These are phyloP conservation scores for Alternaria novae-zelandiae DNA, from an alignment of 2,329 filamentous ascomycete genomes.

Conservation along the genomic window DNA sequence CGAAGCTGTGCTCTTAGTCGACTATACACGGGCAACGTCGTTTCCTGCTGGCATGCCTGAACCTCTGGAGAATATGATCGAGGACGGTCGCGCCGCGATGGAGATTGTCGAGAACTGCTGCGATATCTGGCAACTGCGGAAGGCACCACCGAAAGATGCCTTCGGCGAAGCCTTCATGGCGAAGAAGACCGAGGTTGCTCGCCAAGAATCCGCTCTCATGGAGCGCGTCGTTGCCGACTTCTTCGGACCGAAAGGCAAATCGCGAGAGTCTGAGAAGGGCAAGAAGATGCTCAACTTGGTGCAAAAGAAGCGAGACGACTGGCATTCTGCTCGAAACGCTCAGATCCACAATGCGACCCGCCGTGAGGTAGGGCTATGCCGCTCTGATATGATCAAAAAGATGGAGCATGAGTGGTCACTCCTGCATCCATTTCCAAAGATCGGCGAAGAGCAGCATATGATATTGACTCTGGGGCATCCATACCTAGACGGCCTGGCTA, in stretches of 20 bases:
- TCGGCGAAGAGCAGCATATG: constrained; percentile 10
- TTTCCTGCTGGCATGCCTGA: neutral
- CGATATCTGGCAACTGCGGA: constrained; percentile 25
- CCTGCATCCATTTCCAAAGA: neutral
- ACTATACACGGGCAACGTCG: constrained; percentile 12
- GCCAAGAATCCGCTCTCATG: constrained; percentile 11
- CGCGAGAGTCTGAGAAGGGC: constrained; percentile 3
- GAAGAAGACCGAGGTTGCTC: constrained; percentile 6
- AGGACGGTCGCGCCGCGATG: constrained; percentile 15
- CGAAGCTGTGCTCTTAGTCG: constrained; percentile 18
- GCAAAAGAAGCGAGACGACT: constrained; percentile 1
- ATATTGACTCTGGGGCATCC: constrained; percentile 19
- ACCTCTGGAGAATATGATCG: constrained; percentile 12
- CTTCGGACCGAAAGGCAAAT: constrained; percentile 4
- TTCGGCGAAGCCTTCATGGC: constrained; percentile 6
- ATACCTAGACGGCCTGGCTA: constrained; percentile 15
- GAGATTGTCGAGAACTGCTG: constrained; percentile 24
- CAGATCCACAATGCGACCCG: constrained; percentile 11
- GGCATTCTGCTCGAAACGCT: constrained; percentile 3
- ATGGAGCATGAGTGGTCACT: constrained; percentile 7
- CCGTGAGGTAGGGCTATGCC: neutral
- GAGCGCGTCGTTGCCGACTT: constrained; percentile 13
- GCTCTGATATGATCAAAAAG: constrained; percentile 1
- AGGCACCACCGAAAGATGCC: constrained; percentile 9
- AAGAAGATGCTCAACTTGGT: constrained; percentile 9